Evolutionary conservation across 2,329 filamentous ascomycete genomes (phyloP).

Genomic region (Aspergillus japonicus): DNA sequence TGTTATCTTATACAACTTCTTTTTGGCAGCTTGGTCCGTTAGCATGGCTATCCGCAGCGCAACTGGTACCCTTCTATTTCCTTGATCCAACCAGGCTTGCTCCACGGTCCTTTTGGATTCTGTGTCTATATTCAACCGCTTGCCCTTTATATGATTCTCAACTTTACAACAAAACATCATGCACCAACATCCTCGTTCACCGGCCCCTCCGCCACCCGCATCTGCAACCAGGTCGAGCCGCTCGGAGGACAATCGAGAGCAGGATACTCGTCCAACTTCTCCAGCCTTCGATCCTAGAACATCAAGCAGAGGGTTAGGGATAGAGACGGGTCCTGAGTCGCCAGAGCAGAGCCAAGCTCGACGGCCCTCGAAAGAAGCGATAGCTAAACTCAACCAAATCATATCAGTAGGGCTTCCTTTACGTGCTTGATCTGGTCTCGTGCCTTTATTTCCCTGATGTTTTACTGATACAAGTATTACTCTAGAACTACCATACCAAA

Average conservation of each 20-base stretch:
- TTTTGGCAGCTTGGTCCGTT: conserved; percentile 24
- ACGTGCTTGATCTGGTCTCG: neutral
- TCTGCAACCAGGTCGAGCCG: conserved; percentile 71
- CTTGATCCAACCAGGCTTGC: conserved; percentile 30
- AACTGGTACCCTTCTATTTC: conserved; percentile 31
- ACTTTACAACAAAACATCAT: conserved; percentile 51
- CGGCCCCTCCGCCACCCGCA: conserved; percentile 70
- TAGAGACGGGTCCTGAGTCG: conserved; percentile 49
- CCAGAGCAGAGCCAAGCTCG: conserved; percentile 43
- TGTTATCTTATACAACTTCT: conserved; percentile 11
- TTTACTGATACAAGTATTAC: conserved; percentile 23
- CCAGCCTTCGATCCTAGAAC: conserved; percentile 53
- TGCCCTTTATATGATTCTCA: neutral
- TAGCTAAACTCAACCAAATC: conserved; percentile 86
- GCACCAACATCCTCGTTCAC: conserved; percentile 85
- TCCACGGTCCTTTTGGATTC: conserved; percentile 12
- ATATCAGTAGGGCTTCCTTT: conserved; percentile 65
- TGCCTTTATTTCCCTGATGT: neutral
- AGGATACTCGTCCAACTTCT: conserved; percentile 53
- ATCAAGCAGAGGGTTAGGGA: conserved; percentile 52
- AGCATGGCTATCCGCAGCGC: conserved; percentile 41
- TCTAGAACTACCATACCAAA: conserved; percentile 87
- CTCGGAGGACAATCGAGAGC: conserved; percentile 73
- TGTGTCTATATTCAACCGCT: neutral
- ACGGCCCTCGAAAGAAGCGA: conserved; percentile 62